Conservation (phyloP, 2,329 filamentous ascomycete species). For the Talaromyces sp. region DNA sequence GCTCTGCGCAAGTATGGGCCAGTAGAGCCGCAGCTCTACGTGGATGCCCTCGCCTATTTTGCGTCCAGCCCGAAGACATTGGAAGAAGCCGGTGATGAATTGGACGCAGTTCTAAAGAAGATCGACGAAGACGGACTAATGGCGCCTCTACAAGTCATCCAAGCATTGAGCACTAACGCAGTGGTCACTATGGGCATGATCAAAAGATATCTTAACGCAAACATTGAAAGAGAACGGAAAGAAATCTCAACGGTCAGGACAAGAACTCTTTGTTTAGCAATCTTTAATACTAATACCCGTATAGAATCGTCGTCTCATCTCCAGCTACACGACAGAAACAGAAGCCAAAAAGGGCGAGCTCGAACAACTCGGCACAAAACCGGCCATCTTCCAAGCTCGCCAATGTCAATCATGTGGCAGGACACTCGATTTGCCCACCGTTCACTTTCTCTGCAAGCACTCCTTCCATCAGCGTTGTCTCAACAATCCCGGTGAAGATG, state of each 20-base stretch:
- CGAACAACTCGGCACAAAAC: constrained; percentile 68
- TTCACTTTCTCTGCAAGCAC: constrained; percentile 96
- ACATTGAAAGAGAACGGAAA: constrained; percentile 79
- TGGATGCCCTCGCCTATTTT: constrained; percentile 88
- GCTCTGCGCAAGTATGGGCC: constrained; percentile 88
- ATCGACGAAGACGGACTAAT: constrained; percentile 90
- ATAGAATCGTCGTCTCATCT: constrained; percentile 71
- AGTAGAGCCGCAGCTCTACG: constrained; percentile 85
- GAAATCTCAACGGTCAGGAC: constrained; percentile 63
- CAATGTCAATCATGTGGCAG: constrained; percentile 78
- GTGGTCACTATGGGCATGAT: constrained; percentile 98
- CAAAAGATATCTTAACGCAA: constrained; percentile 83
- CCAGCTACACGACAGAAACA: constrained; percentile 79
- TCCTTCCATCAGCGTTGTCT: constrained; percentile 92
- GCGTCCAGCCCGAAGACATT: constrained; percentile 77
- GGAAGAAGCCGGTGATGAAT: constrained; percentile 80
- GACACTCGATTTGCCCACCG: constrained; percentile 76
- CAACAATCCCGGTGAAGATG: constrained; percentile 58
- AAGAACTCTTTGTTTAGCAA: neutral
- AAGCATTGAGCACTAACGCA: constrained; percentile 72
- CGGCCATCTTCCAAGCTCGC: constrained; percentile 83
- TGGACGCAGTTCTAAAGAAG: constrained; percentile 72
- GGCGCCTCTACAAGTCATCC: constrained; percentile 93
- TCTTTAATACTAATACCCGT: constrained; percentile 26
- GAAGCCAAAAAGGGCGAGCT: constrained; percentile 74